Percentiles rank a stretch among this genome's conserved stretches.
Evolutionary conservation across 495 filamentous ascomycete species (phyloP).

Genomic region (Daldinia bambusicola): DNA sequence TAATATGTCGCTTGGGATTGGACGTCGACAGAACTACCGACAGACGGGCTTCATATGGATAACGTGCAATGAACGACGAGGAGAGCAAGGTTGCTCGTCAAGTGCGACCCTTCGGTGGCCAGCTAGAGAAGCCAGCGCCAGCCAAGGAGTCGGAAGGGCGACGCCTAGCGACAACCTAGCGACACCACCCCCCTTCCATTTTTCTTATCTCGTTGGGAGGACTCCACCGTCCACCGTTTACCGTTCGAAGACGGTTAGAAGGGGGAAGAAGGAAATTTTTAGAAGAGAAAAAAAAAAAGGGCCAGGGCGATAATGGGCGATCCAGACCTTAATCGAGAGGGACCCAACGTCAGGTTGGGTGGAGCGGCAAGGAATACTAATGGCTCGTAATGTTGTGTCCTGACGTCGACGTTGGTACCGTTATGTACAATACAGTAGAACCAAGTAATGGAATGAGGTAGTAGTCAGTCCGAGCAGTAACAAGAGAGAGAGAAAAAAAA

Average conservation of each 20-base stretch:
- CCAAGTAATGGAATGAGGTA: too few relatives aligned
- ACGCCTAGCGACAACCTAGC: too few relatives aligned
- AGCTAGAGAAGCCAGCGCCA: constrained; percentile 23
- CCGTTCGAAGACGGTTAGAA: constrained; percentile 17
- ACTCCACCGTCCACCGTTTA: constrained; percentile 21
- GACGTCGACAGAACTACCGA: constrained; percentile 37
- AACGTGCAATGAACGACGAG: constrained; percentile 36
- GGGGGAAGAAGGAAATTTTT: constrained; percentile 21
- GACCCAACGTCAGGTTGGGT: constrained; percentile 38
- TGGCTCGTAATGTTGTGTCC: constrained; percentile 40
- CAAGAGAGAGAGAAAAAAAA: too few relatives aligned
- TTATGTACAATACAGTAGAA: background rate
- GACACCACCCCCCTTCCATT: constrained; percentile 20
- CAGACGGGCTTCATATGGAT: constrained; percentile 44
- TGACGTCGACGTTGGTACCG: constrained; percentile 35
- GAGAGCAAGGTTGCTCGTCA: constrained; percentile 30
- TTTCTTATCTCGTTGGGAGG: constrained; percentile 37
- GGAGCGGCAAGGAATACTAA: constrained; percentile 41
- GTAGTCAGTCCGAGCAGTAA: background rate
- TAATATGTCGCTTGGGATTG: constrained; percentile 35
- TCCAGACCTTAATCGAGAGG: constrained; percentile 44
- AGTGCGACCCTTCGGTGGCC: constrained; percentile 36
- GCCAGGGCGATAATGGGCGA: constrained; percentile 36
- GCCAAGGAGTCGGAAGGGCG: constrained; percentile 17
- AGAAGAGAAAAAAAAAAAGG: constrained; percentile 20